Evolutionary conservation across 106 monocot genomes (phyloP).

Genomic region (Chionographis japonica): DNA sequence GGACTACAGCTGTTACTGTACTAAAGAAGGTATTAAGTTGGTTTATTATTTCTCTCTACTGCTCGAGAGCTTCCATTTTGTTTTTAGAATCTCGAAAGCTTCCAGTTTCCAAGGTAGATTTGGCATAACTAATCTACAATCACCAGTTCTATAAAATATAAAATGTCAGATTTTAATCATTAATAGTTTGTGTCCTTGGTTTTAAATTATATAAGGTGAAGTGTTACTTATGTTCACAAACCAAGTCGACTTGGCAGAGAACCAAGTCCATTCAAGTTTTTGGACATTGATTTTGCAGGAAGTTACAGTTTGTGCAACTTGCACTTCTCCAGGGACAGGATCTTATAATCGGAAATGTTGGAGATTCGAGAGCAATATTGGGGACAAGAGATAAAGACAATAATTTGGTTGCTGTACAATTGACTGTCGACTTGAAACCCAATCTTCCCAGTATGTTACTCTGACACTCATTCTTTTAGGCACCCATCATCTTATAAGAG

Average conservation of each 20-base stretch:
- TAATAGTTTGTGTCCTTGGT: no score
- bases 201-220: no score
- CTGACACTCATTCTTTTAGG: background rate
- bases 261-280: slow-evolving; percentile 9
- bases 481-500: background rate
- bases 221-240: background rate
- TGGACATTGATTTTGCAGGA: slow-evolving; percentile 12
- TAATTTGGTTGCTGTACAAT: slow-evolving; percentile 66
- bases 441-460: slow-evolving; percentile 81
- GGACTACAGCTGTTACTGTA: slow-evolving; percentile 76
- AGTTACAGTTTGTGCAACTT: slow-evolving; percentile 20
- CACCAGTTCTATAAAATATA: background rate
- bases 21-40: slow-evolving; percentile 64
- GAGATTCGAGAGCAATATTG: slow-evolving; percentile 85
- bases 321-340: slow-evolving; percentile 58
- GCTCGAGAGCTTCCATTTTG: background rate
- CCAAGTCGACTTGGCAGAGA: background rate
- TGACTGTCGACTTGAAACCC: slow-evolving; percentile 90
- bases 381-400: slow-evolving; percentile 68
- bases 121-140: background rate
- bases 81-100: background rate
- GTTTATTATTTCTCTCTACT: background rate
- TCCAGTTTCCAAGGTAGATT: background rate
- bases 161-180: background rate
- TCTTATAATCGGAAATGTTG: slow-evolving; percentile 88